Base-by-base conservation (phyloP, 2,329 filamentous ascomycete species). In the Coniella vitis region DNA sequence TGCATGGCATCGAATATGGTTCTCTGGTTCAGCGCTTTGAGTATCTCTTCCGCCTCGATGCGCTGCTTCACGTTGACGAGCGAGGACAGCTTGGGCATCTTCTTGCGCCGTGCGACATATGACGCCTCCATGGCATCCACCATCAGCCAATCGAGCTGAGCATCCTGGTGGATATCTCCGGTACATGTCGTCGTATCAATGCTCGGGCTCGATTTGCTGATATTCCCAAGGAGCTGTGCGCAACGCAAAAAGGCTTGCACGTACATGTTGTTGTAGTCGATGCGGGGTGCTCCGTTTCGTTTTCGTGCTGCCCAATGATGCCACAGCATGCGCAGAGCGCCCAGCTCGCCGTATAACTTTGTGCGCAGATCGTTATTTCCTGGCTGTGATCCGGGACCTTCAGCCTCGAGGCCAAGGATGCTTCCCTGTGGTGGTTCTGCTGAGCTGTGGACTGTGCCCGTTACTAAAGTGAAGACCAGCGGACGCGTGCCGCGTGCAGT, bases 381-480 rank as follows among this genome's bases (percentile, higher is more conserved):
- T 9, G 39, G 25, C 3, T 25, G 10, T 12, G 42, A 35, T 14
- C 21, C 21, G 14, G 16, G 17, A n/a, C 31, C 36, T 7, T 29
- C 4, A 3, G 45, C 16, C 7, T 25, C 22, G 2, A 41, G 36
- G 12, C 54, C 53, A 20, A 57, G 53, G 9, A 55, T 51, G 7
- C 38, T 19, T 8, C 44, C 35, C 20, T 53, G 49, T 19, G 21
- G 17, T 9, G 21, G 17, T 9, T 22, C 41, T 9, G 44, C 14
- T 13, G 9, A 17, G 29, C 17, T 25, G 8, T 48, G 19, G 12
- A 37, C 19, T 31, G 38, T 39, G 25, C 58, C 58, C 4, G 57
- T 58, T 20, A 60, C 19, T 2, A 60, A 37, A 8, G 45, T 47
- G 22, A 57, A 58, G 10, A 59, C 43, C 34, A 57, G 55, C 21